Base-by-base conservation (phyloP, 306 rosid species). In the Fragaria nilgerrensis region DNA sequence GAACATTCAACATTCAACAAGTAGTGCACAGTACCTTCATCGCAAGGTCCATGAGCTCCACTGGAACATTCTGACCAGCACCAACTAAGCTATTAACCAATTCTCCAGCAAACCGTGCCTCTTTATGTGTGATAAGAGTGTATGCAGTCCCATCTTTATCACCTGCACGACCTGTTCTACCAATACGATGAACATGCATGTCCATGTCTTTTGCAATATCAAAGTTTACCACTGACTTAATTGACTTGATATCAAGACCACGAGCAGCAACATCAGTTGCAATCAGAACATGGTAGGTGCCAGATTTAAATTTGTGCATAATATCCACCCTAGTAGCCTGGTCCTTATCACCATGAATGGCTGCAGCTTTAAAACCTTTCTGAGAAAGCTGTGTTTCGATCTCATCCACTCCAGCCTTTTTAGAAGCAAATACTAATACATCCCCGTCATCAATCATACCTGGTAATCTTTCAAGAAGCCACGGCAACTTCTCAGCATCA, bases 241-340 rank as follows among this genome's bases (percentile, higher is more conserved):
- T 92, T 58, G 99, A 95, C 83, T 95, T 95, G 76, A 95, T 95
- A 75, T 95, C 97, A 77, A 95, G 99, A 84, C 99, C 99, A 59
- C 99, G 99, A 14, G 99, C 99, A 52, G 99, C 99, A 76, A 95
- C 99, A 84, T 95, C 99, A 89, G 99, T 95, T 45, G 99, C 99
- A 86, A 95, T 69, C 37, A 95, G 97, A 78, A 92, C 93, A 59
- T 95, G 99, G 86, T 87, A 92, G 34, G 79, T 43, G 64, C 99
- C 99, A 53, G 97, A 88, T 86, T 95, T 95, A 79, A 90, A 95
- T 81, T 95, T 95, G 82, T 90, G 92, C 86, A 95, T 83, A 82
- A 86, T 88, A 49, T 92, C 99, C 94, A 92, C 90, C 67, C 99
- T 91, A 63, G 97, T 89, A 84, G 99, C 87, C 90, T 95, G 99